Base-by-base conservation (phyloP, 2,329 filamentous ascomycete species). In the Lecanicillium sp. region DNA sequence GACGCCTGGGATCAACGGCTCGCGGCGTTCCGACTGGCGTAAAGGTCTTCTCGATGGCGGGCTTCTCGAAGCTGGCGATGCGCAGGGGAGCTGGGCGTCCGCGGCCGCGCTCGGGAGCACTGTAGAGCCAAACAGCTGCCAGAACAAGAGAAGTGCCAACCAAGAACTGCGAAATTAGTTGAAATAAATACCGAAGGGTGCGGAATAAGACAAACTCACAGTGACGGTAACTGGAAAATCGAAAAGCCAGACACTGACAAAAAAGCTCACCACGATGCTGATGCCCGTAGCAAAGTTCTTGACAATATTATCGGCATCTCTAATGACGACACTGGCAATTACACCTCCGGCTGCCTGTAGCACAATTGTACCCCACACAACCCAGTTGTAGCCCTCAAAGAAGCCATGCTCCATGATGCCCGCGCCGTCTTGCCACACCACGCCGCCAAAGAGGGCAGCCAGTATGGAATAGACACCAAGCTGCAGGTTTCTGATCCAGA, bases 401-500 rank as follows among this genome's bases (percentile, higher is more conserved):
- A 97, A 95, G 11, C 93, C 93, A 53, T 87, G 82, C 64, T 85
- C 81, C 21, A 84, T 77, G 54, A 98, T 90, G 33, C 86, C 84
- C 52, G 83, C 80, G 21, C 91, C 93, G 56, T 98, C 93, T 54
- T 89, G 87, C 68, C 87, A 87, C 3, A 94, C 69, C 5, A 97
- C 84, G 1, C 91, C 93, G 44, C 95, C 76, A 49, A 97, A 81
- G 1, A 96, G 73, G 1, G 90, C 87, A 0, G 91, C 89, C 58
- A 96, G 91, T 2, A 97, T 73, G 1, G 90, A 95, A 70, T 95
- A 98, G 61, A 96, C 87, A 1, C 90, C 90, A 20, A 98, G 73
- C 65, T 98, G 93, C 39, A 96, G 86, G 63, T 97, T 98, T 52
- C 93, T 84, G 36, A 93, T 84, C 93, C 93, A 98, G 12, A 97